phyloP scores from a whole-genome alignment of 2,329 filamentous ascomycete species.

The Ascochyta clinopodiicola region DNA sequence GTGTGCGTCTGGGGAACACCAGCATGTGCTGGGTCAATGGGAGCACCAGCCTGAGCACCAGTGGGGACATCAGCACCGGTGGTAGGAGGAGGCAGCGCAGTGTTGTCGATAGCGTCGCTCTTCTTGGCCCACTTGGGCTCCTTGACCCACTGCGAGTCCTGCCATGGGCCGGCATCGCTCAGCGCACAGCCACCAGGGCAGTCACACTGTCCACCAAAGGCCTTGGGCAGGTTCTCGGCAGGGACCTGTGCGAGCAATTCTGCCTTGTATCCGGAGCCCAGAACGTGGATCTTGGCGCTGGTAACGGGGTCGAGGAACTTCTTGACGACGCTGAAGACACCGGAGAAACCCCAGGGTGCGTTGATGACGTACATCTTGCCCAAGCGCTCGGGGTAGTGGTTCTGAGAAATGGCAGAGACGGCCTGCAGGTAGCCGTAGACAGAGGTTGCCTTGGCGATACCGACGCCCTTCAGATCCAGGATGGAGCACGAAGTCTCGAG shows the following conservation, averaged over 20 bases:
- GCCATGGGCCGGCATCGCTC: conserved; percentile 92
- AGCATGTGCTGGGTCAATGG: conserved; percentile 16
- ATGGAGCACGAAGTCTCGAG: conserved; percentile 98
- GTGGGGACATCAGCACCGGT: conserved; percentile 19
- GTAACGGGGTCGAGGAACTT: conserved; percentile 96
- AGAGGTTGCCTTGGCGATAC: conserved; percentile 77
- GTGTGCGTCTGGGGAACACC: conserved; percentile 22
- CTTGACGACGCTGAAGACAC: conserved; percentile 86
- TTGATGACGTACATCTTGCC: conserved; percentile 98
- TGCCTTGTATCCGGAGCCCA: conserved; percentile 80
- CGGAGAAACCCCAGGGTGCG: conserved; percentile 92
- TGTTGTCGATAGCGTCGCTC: conserved; percentile 42
- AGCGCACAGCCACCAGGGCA: conserved; percentile 84
- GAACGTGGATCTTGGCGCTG: conserved; percentile 91
- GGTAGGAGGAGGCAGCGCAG: conserved; percentile 36
- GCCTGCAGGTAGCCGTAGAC: conserved; percentile 89
- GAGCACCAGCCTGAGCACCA: conserved; percentile 23
- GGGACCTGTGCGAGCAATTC: conserved; percentile 86
- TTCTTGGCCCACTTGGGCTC: conserved; percentile 60
- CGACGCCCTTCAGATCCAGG: conserved; percentile 96
- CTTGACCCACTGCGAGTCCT: conserved; percentile 70
- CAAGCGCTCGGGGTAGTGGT: conserved; percentile 98
- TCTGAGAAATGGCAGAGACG: conserved; percentile 89
- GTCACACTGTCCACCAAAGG: conserved; percentile 82
- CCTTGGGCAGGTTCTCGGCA: conserved; percentile 84